phyloP scores from a whole-genome alignment of 805 yeast species.

The Suhomyces pyralidae region DNA sequence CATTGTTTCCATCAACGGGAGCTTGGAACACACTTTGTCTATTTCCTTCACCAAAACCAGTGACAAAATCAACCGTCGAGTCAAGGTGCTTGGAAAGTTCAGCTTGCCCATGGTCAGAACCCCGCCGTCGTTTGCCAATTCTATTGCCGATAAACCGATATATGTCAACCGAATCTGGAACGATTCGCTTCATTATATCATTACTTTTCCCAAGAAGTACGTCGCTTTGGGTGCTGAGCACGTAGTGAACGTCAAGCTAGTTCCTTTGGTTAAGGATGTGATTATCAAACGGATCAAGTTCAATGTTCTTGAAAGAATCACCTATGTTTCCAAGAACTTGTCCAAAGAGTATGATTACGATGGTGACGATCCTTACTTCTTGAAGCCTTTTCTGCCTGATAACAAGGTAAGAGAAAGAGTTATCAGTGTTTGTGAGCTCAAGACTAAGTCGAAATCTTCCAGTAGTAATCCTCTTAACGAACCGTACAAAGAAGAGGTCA shows the following conservation, averaged over 20 bases:
- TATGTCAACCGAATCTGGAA: constrained; percentile 77
- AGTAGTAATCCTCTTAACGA: constrained; percentile 29
- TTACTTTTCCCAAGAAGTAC: constrained; percentile 68
- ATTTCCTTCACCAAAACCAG: constrained; percentile 40
- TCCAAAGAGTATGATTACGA: constrained; percentile 54
- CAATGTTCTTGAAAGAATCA: constrained; percentile 63
- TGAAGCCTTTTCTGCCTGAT: constrained; percentile 5
- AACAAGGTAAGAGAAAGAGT: constrained; percentile 44
- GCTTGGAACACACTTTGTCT: constrained; percentile 41
- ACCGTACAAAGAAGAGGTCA: constrained; percentile 59
- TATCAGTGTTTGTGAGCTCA: constrained; percentile 60
- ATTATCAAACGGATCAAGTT: constrained; percentile 61
- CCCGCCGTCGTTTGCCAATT: constrained; percentile 56
- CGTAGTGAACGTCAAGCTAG: constrained; percentile 61
- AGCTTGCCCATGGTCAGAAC: constrained; percentile 50
- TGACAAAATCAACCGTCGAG: constrained; percentile 33
- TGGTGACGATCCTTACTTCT: constrained; percentile 19
- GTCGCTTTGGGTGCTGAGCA: constrained; percentile 59
- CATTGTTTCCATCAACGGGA: constrained; percentile 49
- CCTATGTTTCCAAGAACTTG: constrained; percentile 57
- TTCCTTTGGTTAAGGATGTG: constrained; percentile 63
- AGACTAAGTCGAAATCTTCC: constrained; percentile 44
- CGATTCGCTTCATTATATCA: constrained; percentile 64
- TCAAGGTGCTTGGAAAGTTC: constrained; percentile 28
- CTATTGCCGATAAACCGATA: constrained; percentile 66